These are phyloP conservation scores for Adansonia digitata DNA, from an alignment of 345 rosid species.

Conservation along the genomic window DNA sequence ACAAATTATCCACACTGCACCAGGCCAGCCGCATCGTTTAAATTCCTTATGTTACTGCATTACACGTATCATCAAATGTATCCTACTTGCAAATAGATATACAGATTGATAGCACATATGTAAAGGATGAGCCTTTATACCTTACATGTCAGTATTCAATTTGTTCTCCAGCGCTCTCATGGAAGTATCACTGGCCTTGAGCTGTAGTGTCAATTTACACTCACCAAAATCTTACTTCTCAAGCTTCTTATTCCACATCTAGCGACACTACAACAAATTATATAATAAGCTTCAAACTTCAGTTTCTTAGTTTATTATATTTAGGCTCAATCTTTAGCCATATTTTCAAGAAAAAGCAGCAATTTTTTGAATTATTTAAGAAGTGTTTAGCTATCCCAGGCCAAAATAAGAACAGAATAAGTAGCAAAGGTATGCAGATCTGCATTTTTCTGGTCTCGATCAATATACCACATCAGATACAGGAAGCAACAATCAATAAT, in stretches of 20 bases:
- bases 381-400: background rate
- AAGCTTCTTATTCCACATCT: background rate
- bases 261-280: background rate
- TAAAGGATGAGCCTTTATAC: background rate
- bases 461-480: background rate
- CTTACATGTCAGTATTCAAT: background rate
- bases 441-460: background rate
- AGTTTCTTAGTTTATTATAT: background rate
- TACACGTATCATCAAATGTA: background rate
- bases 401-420: background rate
- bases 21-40: background rate
- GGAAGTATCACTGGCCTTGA: background rate
- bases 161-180: background rate
- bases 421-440: background rate
- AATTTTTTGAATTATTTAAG: background rate
- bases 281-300: background rate
- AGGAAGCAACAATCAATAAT: background rate
- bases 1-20: background rate
- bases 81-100: background rate
- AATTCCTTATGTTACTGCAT: background rate
- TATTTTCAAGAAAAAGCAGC: background rate
- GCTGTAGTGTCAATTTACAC: background rate
- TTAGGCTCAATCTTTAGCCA: background rate
- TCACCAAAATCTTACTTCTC: background rate
- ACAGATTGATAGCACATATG: background rate